phyloP scores from a whole-genome alignment of 1,284 basidiomycete species.

The Pyrrhoderma lamaoense region DNA sequence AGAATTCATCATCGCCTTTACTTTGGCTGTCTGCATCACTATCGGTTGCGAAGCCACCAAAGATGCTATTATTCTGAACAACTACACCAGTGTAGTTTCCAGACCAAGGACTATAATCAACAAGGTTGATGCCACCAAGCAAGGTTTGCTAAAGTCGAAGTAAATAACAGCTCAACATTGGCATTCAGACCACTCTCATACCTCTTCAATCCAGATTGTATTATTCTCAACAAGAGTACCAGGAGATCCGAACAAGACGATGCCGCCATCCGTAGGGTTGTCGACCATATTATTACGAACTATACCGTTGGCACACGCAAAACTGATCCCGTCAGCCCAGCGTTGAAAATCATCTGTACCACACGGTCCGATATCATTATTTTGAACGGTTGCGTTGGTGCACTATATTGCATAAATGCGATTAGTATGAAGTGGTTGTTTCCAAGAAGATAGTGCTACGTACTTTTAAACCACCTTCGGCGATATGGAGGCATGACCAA shows the following conservation, averaged over 20 bases:
- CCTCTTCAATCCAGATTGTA: constrained; percentile 65
- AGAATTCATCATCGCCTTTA: constrained; percentile 50
- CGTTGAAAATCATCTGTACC: constrained; percentile 57
- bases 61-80: constrained; percentile 65
- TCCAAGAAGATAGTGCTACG: not conserved
- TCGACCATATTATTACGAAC: constrained; percentile 69
- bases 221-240: constrained; percentile 69
- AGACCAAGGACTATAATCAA: constrained; percentile 68
- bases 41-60: constrained; percentile 59
- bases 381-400: constrained; percentile 41
- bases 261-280: constrained; percentile 74
- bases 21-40: constrained; percentile 29
- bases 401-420: constrained; percentile 31
- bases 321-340: constrained; percentile 83
- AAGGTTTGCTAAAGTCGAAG: constrained; percentile 45
- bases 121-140: constrained; percentile 77
- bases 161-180: not conserved
- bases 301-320: constrained; percentile 60
- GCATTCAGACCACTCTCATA: constrained; percentile 26
- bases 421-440: no score
- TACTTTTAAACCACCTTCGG: constrained; percentile 50
- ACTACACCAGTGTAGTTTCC: constrained; percentile 66
- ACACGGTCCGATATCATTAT: constrained; percentile 76
- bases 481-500: constrained; percentile 69
- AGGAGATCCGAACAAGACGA: constrained; percentile 79